phyloP scores from a whole-genome alignment of 2,329 filamentous ascomycete genomes.

The Aspergillus quadrilineatus region DNA sequence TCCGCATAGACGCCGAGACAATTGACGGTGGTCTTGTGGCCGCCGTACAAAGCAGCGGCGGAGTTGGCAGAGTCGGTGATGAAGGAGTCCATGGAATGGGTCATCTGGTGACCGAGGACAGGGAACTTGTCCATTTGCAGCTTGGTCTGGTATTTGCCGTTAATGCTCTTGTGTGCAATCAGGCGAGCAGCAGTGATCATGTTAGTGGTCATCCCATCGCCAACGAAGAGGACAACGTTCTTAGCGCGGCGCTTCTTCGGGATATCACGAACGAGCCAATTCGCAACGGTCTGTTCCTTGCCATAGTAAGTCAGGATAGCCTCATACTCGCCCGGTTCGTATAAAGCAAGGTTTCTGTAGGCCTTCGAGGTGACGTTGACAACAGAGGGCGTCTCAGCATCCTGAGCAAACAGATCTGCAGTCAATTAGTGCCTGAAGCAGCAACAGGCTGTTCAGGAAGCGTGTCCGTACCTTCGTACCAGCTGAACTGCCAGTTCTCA shows the following conservation, averaged over 20 bases:
- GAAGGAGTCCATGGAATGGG: constrained; percentile 79
- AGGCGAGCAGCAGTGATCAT: constrained; percentile 67
- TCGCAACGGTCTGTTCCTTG: constrained; percentile 67
- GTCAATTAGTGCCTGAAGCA: constrained; percentile 9
- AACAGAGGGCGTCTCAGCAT: constrained; percentile 65
- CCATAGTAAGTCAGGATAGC: constrained; percentile 75
- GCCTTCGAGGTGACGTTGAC: constrained; percentile 80
- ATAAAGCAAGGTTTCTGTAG: constrained; percentile 72
- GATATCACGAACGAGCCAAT: constrained; percentile 74
- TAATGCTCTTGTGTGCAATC: constrained; percentile 77
- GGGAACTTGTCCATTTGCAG: constrained; percentile 82
- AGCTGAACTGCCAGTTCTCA: constrained; percentile 80
- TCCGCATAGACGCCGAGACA: constrained; percentile 80
- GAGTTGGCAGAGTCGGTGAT: constrained; percentile 87
- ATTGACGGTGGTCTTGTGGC: constrained; percentile 82
- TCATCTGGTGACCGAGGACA: constrained; percentile 85
- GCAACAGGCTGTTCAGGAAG: not conserved
- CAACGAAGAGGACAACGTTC: constrained; percentile 84
- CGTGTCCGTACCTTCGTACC: constrained; percentile 64
- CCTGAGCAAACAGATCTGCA: constrained; percentile 70
- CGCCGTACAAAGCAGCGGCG: constrained; percentile 75
- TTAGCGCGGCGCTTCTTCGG: constrained; percentile 71
- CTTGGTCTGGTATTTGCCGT: constrained; percentile 75
- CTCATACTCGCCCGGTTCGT: constrained; percentile 76
- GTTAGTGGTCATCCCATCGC: constrained; percentile 60